Percentiles rank a stretch among this genome's conserved stretches.
phyloP scores from a whole-genome alignment of 2,329 filamentous ascomycete genomes.

The Onygenales sp. region DNA sequence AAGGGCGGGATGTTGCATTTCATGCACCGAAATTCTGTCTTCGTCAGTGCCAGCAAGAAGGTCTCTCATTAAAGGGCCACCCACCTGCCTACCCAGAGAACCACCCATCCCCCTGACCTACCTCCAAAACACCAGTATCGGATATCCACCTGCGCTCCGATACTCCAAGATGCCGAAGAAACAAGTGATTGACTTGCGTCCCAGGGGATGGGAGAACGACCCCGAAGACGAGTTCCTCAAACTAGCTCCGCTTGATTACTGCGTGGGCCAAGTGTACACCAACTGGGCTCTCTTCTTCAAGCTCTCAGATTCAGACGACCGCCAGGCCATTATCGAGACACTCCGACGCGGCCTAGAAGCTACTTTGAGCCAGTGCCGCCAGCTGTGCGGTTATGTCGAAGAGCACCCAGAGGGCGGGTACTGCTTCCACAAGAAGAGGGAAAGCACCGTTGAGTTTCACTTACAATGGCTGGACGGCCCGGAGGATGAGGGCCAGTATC shows the following conservation, averaged over 20 bases:
- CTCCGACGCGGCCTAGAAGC: slow-evolving; percentile 28
- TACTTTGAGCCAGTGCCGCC: slow-evolving; percentile 28
- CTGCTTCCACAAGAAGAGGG: slow-evolving; percentile 27
- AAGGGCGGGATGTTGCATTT: too few relatives aligned
- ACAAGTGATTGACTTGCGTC: slow-evolving; percentile 22
- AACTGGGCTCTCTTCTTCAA: slow-evolving; percentile 34
- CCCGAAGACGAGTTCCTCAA: slow-evolving; percentile 28
- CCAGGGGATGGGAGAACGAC: slow-evolving; percentile 29
- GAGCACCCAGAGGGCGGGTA: slow-evolving; percentile 26
- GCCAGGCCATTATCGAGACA: slow-evolving; percentile 12
- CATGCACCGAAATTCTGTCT: too few relatives aligned
- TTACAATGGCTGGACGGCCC: slow-evolving; percentile 30
- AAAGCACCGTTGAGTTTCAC: slow-evolving; percentile 26
- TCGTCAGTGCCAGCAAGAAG: too few relatives aligned
- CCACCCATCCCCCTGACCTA: background rate
- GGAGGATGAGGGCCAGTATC: slow-evolving; percentile 24
- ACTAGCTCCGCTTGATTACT: slow-evolving; percentile 28
- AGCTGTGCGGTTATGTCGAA: slow-evolving; percentile 33
- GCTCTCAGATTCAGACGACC: slow-evolving; percentile 23
- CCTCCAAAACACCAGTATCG: background rate
- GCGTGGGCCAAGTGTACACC: slow-evolving; percentile 22
- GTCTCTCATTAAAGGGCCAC: background rate
- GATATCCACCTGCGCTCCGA: background rate
- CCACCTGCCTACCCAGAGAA: background rate
- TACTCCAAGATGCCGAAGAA: slow-evolving; percentile 18